Conservation (phyloP, 1,139 yeast genomes). For the Yamadazyma pseudoaaseri region DNA sequence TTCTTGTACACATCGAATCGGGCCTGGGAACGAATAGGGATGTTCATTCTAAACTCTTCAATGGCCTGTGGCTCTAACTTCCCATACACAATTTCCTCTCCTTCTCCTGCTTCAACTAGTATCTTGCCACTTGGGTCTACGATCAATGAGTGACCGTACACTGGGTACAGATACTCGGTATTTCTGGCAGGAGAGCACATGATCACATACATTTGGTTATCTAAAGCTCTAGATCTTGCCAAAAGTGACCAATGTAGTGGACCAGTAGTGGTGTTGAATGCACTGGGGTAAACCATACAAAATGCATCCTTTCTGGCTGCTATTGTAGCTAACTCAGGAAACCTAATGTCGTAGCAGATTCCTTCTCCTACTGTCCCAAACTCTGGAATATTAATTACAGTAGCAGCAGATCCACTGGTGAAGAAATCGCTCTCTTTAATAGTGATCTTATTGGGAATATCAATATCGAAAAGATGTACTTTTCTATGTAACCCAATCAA, state of each 20-base stretch:
- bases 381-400: constrained; percentile 41
- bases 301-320: constrained; percentile 60
- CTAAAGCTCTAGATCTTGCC: constrained; percentile 78
- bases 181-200: constrained; percentile 51
- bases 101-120: constrained; percentile 48
- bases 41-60: constrained; percentile 19
- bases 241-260: constrained; percentile 81
- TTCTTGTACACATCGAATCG: constrained; percentile 26
- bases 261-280: constrained; percentile 85
- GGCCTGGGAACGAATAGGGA: constrained; percentile 25
- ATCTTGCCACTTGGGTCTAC: constrained; percentile 85
- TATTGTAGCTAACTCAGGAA: constrained; percentile 69
- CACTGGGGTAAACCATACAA: constrained; percentile 75
- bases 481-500: constrained; percentile 71
- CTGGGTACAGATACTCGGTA: constrained; percentile 74
- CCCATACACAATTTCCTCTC: constrained; percentile 26
- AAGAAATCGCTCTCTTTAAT: constrained; percentile 71
- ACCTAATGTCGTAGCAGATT: constrained; percentile 80
- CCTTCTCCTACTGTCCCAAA: constrained; percentile 65
- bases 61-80: constrained; percentile 22
- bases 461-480: constrained; percentile 81
- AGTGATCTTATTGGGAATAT: constrained; percentile 65
- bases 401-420: constrained; percentile 61
- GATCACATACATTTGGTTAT: constrained; percentile 75
- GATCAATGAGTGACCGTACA: constrained; percentile 72